Percentiles rank a stretch among this genome's conserved stretches.
These are phyloP conservation scores for Rhynchospora breviuscula DNA, from an alignment of 176 grass and related monocot genomes.

Conservation along the genomic window DNA sequence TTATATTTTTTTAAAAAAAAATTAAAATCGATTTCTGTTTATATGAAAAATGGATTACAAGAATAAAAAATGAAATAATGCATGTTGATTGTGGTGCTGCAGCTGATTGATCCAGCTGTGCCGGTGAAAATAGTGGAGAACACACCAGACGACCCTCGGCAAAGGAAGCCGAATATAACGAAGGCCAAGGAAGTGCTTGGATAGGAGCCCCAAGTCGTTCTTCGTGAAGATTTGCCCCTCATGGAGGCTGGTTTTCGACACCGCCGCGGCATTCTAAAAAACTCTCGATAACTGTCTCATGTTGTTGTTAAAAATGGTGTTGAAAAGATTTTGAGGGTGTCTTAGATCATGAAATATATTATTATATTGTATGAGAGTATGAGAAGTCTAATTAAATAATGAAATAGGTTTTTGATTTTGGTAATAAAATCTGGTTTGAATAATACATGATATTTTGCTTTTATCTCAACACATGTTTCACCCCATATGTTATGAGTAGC, in stretches of 20 bases:
- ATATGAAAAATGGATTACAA: not conserved
- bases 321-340: not conserved
- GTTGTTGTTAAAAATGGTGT: not conserved
- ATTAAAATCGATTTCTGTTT: not conserved
- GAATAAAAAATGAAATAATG: not conserved
- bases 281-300: not conserved
- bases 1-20: not conserved
- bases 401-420: not conserved
- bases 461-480: not conserved
- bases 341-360: not conserved
- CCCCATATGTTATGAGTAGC: not conserved
- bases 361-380: not conserved
- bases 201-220: slow-evolving; percentile 75
- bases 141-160: slow-evolving; percentile 80
- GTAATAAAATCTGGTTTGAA: not conserved
- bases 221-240: slow-evolving; percentile 71
- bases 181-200: slow-evolving; percentile 66
- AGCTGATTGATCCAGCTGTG: slow-evolving; percentile 63
- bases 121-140: slow-evolving; percentile 52
- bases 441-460: not conserved
- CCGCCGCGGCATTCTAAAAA: slow-evolving; percentile 26
- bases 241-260: slow-evolving; percentile 79
- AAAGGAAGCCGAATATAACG: slow-evolving; percentile 83
- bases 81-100: slow-evolving; percentile 44
- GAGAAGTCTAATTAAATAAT: not conserved